phyloP scores from a whole-genome alignment of 2,329 filamentous ascomycete genomes.

The Fusarium begoniae region DNA sequence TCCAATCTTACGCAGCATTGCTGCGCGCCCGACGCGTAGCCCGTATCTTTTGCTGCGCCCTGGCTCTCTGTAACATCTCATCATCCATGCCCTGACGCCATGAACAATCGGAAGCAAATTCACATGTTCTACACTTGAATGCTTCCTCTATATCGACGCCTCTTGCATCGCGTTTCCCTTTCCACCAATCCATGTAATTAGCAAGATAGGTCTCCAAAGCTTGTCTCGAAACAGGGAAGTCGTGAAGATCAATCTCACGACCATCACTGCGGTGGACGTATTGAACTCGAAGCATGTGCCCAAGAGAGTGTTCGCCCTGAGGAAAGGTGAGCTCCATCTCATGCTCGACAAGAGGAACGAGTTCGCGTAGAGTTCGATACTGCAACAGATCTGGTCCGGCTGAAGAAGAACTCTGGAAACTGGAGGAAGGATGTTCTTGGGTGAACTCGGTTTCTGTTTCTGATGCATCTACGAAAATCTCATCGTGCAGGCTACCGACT shows the following conservation, averaged over 20 bases:
- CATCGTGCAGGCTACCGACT: conserved; percentile 73
- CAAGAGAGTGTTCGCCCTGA: conserved; percentile 57
- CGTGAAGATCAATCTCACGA: conserved; percentile 61
- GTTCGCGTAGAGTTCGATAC: conserved; percentile 59
- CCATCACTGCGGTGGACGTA: conserved; percentile 64
- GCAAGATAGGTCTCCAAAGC: conserved; percentile 72
- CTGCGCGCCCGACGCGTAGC: conserved; percentile 22
- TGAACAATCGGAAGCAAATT: conserved; percentile 80
- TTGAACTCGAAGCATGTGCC: conserved; percentile 61
- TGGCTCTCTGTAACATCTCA: conserved; percentile 51
- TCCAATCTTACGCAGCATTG: conserved; percentile 8
- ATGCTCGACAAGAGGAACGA: conserved; percentile 55
- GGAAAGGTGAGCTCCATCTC: conserved; percentile 65
- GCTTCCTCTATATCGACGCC: conserved; percentile 87
- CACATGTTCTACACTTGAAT: conserved; percentile 87
- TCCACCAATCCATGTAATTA: conserved; percentile 87
- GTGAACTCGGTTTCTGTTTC: conserved; percentile 44
- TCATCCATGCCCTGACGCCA: conserved; percentile 80
- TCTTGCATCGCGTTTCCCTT: conserved; percentile 73
- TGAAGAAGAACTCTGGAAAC: conserved; percentile 31
- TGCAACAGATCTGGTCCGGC: conserved; percentile 50
- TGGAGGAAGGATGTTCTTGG: conserved; percentile 18
- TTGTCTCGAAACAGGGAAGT: conserved; percentile 73
- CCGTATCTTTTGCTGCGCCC: conserved; percentile 34
- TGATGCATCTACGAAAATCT: conserved; percentile 64